Conservation (phyloP, 306 rosid species). For the Glycine tomentella region DNA sequence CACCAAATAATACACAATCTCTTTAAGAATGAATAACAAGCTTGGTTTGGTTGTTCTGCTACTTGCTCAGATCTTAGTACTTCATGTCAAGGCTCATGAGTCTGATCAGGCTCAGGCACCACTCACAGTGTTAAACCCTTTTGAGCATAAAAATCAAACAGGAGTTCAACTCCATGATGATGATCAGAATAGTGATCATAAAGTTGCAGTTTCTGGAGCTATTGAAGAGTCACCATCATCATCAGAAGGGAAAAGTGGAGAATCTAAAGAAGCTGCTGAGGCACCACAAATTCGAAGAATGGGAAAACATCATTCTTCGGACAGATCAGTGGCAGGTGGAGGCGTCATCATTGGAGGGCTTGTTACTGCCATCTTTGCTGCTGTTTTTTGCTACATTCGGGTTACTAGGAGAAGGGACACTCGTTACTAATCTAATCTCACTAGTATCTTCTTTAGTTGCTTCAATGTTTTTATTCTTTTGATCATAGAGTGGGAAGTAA, state of each 20-base stretch:
- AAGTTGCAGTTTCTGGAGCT: conserved; percentile 44
- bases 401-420: conserved; percentile 70
- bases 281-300: conserved; percentile 69
- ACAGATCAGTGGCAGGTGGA: conserved; percentile 87
- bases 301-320: conserved; percentile 65
- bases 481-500: conserved; percentile 5
- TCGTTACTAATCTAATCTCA: conserved; percentile 21
- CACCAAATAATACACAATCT: conserved; percentile 2
- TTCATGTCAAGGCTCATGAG: conserved; percentile 53
- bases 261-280: conserved; percentile 52
- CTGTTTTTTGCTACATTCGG: conserved; percentile 83
- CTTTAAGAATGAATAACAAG: conserved; percentile 54
- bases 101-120: conserved; percentile 43
- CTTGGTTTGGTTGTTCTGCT: conserved; percentile 54
- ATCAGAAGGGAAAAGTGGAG: conserved; percentile 27
- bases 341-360: conserved; percentile 92
- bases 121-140: conserved; percentile 28
- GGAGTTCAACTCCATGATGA: background rate
- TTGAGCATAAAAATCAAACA: conserved; percentile 43
- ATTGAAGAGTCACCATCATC: conserved; percentile 30
- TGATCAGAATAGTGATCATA: background rate
- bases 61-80: conserved; percentile 51
- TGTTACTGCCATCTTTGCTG: conserved; percentile 79
- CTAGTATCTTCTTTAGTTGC: background rate
- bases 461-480: conserved; percentile 5